Conservation (phyloP, 176 grass and related monocot species). For the Pharus latifolius region DNA sequence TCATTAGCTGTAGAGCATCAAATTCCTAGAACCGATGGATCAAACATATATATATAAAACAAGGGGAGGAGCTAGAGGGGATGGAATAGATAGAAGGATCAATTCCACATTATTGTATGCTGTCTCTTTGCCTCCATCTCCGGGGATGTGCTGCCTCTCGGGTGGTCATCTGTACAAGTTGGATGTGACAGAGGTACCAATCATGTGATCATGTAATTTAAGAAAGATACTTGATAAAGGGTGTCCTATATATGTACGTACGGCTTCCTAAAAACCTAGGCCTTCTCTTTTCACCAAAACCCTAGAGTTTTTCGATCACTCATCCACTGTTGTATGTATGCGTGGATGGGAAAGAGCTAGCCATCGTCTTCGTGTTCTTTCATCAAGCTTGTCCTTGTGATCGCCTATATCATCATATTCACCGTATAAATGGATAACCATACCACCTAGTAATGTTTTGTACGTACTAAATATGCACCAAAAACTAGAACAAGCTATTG, state of each 20-base stretch:
- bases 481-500: not conserved
- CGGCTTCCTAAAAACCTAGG: slow-evolving; percentile 16
- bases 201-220: slow-evolving; percentile 45
- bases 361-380: not conserved
- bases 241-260: not conserved
- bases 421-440: not conserved
- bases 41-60: too few species aligned
- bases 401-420: not conserved
- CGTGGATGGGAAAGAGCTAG: not conserved
- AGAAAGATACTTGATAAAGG: slow-evolving; percentile 22
- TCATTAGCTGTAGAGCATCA: not conserved
- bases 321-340: too few species aligned
- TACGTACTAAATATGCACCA: not conserved
- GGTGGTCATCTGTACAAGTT: slow-evolving; percentile 33
- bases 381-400: not conserved
- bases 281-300: slow-evolving; percentile 7
- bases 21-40: not conserved
- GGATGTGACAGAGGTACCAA: slow-evolving; percentile 42
- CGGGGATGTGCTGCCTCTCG: slow-evolving; percentile 45
- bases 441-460: not conserved
- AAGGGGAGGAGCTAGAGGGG: not conserved
- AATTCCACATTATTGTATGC: slow-evolving; percentile 44
- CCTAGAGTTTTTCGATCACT: slow-evolving; percentile 12
- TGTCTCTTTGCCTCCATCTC: slow-evolving; percentile 66
- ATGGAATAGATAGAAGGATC: slow-evolving; percentile 26